A percentile compares a stretch with the other conserved stretches of the same genome.
Conservation (phyloP, 2,329 filamentous ascomycete species). For the Massarina eburnea region DNA sequence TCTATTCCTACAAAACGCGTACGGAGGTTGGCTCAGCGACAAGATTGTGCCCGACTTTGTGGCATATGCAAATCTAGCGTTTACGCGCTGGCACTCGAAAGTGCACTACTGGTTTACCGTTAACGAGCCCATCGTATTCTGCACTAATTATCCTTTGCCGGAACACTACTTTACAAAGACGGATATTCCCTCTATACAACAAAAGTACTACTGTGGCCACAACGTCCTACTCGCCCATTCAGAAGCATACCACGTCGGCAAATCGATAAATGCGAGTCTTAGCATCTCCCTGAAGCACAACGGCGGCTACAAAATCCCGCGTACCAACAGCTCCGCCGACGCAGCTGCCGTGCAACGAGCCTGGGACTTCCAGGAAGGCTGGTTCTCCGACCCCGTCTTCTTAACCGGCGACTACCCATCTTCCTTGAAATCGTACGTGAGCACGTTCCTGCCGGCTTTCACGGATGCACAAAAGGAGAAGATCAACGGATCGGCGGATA, state of each 20-base stretch:
- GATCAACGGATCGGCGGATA: constrained; percentile 38
- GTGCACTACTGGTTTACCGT: constrained; percentile 46
- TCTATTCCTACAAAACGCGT: constrained; percentile 31
- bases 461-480: constrained; percentile 32
- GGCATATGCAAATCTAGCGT: constrained; percentile 44
- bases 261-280: constrained; percentile 44
- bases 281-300: constrained; percentile 43
- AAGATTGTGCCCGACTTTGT: constrained; percentile 41
- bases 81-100: constrained; percentile 42
- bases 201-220: constrained; percentile 41
- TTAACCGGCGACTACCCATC: constrained; percentile 49
- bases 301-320: constrained; percentile 41
- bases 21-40: constrained; percentile 42
- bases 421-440: constrained; percentile 40
- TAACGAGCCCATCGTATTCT: constrained; percentile 45
- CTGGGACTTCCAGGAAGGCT: constrained; percentile 45
- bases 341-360: constrained; percentile 36
- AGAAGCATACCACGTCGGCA: constrained; percentile 45
- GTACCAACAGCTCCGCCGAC: constrained; percentile 37
- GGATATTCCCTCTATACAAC: constrained; percentile 35
- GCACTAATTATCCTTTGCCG: constrained; percentile 31
- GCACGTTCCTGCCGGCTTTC: constrained; percentile 34
- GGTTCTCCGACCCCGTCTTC: constrained; percentile 49
- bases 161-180: constrained; percentile 41
- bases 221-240: constrained; percentile 42